Evolutionary conservation across 495 filamentous ascomycete genomes (phyloP).

Genomic region (Tuber melanosporum): DNA sequence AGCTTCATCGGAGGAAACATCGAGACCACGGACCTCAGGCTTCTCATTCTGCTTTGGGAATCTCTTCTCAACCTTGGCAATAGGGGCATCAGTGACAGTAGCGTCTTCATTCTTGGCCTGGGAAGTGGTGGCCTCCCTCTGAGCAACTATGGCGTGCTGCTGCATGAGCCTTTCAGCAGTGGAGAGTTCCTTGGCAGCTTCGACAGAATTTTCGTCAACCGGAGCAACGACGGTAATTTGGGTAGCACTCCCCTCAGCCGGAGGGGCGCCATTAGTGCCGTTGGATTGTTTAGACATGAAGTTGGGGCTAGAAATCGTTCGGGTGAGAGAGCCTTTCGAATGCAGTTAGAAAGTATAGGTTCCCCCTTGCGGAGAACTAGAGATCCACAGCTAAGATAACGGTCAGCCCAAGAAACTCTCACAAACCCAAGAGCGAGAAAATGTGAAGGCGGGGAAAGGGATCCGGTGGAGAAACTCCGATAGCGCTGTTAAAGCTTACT

Average conservation of each 20-base stretch:
- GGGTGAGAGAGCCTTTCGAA: constrained; percentile 29
- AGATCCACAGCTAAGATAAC: neutral
- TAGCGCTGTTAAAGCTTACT: neutral
- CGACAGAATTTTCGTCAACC: constrained; percentile 12
- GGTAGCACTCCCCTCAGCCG: constrained; percentile 17
- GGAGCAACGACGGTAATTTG: constrained; percentile 18
- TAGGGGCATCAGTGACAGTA: constrained; percentile 14
- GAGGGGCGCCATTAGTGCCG: constrained; percentile 14
- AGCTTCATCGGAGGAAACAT: constrained; percentile 77
- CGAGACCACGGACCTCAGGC: constrained; percentile 47
- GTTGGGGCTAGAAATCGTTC: constrained; percentile 16
- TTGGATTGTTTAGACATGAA: constrained; percentile 34
- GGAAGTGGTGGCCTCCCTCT: constrained; percentile 2
- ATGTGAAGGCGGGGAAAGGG: neutral
- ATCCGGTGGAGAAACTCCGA: neutral
- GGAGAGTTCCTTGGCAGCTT: constrained; percentile 43
- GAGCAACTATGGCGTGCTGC: constrained; percentile 54
- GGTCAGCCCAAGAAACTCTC: neutral
- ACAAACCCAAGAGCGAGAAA: neutral
- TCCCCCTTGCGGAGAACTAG: constrained; percentile 15
- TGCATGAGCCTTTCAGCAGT: constrained; percentile 71
- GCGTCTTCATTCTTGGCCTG: constrained; percentile 13
- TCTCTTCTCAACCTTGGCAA: constrained; percentile 17
- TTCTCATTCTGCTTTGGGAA: constrained; percentile 45
- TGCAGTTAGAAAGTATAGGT: constrained; percentile 7